Evolutionary conservation across 2,329 filamentous ascomycete genomes (phyloP), one percentile per base, ranked within the genome.

Genomic region (Ceratocystis cubensis): DNA sequence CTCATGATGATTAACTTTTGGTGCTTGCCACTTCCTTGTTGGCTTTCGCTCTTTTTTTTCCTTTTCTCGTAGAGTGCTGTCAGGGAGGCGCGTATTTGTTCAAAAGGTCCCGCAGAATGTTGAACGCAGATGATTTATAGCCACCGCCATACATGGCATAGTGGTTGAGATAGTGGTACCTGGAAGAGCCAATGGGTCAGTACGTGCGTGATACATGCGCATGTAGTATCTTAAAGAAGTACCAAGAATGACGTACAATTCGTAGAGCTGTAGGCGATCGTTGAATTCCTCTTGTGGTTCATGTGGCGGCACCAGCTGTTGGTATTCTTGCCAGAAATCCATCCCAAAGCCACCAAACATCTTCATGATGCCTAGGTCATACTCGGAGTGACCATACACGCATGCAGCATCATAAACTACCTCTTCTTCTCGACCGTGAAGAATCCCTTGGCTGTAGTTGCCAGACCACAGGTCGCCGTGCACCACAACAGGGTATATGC

Each of bases 391-490:
- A 1, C 87, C 90, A 73, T 95, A 96, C 69, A 88, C 88, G 53
- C 85, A 82, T 1, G 87, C 88, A 0, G 91, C 85, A 73, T 96
- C 93, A 73, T 86, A 96, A 0, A 96, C 84, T 0, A 96, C 84
- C 70, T 91, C 87, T 70, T 92, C 88, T 0, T 80, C 76, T 48
- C 73, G 72, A 2, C 74, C 74, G 30, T 72, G 78, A 64, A 96
- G 86, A 53, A 78, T 79, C 0, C 88, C 91, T 2, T 78, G 75
- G 10, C 84, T 84, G 63, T 88, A 84, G 74, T 96, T 96, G 0
- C 93, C 93, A 70, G 85, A 88, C 93, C 93, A 96, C n/a, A 96
- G 75, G 76, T 96, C 92, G 0, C 93, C 93, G 73, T 97, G 93
- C 0, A 96, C 80, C 5, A 96, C 82, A 0, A 94, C 91, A 0